A percentile compares a stretch with the other conserved stretches of the same genome.
These are phyloP conservation scores for Penstemon barbatus DNA, from an alignment of 257 asterid species.

Conservation along the genomic window DNA sequence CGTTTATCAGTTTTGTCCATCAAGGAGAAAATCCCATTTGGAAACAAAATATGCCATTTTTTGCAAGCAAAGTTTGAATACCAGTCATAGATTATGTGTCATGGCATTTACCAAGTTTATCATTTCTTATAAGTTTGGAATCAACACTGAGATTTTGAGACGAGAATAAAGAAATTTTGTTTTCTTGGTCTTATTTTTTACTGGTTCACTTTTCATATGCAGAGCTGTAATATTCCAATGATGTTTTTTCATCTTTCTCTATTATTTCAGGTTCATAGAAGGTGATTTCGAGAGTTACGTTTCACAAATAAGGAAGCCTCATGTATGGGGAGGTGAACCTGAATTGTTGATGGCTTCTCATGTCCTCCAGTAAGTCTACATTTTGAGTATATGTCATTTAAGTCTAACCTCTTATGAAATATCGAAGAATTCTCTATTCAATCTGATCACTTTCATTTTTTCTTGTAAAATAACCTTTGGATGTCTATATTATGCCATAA, in stretches of 20 bases:
- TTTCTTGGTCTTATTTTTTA: background rate
- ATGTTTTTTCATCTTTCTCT: constrained; percentile 11
- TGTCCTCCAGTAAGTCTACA: constrained; percentile 72
- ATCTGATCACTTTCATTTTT: too few species aligned
- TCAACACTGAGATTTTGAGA: constrained; percentile 4
- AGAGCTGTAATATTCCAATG: background rate
- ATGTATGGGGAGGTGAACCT: constrained; percentile 99
- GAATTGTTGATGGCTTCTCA: constrained; percentile 95
- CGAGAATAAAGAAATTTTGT: background rate
- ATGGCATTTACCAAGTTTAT: background rate
- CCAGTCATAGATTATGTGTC: background rate
- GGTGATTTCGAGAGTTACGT: constrained; percentile 86
- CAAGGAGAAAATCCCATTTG: background rate
- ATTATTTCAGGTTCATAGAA: constrained; percentile 79
- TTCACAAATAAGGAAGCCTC: constrained; percentile 72
- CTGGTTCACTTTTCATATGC: background rate
- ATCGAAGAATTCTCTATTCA: too few species aligned
- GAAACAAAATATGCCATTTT: background rate
- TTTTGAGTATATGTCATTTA: background rate
- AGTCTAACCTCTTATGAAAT: background rate
- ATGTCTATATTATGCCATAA: too few species aligned
- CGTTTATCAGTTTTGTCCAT: background rate
- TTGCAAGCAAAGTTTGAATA: background rate
- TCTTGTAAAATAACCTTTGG: too few species aligned
- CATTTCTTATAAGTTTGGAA: background rate